Evolutionary conservation across 495 filamentous ascomycete species (phyloP), one percentile per base, ranked within the genome.

Genomic region (Penicillium longicatenatum): DNA sequence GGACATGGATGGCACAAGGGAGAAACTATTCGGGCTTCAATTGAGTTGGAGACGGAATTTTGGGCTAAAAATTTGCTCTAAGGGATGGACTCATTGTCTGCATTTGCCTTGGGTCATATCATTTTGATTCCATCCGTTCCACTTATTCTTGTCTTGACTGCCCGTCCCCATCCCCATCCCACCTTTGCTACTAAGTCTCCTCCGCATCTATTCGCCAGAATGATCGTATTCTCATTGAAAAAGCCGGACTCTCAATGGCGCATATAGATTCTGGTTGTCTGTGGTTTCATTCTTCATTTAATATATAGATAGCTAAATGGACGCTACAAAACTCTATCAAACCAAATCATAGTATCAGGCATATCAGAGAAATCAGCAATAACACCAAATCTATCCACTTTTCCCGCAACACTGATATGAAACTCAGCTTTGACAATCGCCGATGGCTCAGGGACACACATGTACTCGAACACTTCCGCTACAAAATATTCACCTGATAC

Each of bases 401-500:
- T 42, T 10, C 79, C 78, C 22, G 60, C 61, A 1, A 63, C 59
- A 16, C 72, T 69, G 16, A 82, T 47, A 21, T 65, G 60, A 33
- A 80, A 80, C 50, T 76, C 73, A 26, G 14, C 35, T 19, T 57
- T n/a, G 43, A 52, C 31, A n/a, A 17, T 17, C n/a, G 37, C 16
- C 4, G 37, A 39, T 39, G 37, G 37, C 14, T 39, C 37, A 4
- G 37, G 14, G 8, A 39, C 16, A 11, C 11, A 39, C 37, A 39
- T 39, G 37, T 39, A 39, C 14, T 39, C 37, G 6, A 39, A 39
- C 4, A 39, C 17, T n/a, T 58, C 49, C 22, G 50, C 63, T 5
- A 66, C 41, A 11, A 63, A 66, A 45, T 58, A 66, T 33, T 66
- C 60, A 2, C 60, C 60, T 19, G 50, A 63, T 29, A 47, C 60